These are phyloP conservation scores for Botrytis aclada DNA, from an alignment of 2,329 filamentous ascomycete species.

Conservation along the genomic window DNA sequence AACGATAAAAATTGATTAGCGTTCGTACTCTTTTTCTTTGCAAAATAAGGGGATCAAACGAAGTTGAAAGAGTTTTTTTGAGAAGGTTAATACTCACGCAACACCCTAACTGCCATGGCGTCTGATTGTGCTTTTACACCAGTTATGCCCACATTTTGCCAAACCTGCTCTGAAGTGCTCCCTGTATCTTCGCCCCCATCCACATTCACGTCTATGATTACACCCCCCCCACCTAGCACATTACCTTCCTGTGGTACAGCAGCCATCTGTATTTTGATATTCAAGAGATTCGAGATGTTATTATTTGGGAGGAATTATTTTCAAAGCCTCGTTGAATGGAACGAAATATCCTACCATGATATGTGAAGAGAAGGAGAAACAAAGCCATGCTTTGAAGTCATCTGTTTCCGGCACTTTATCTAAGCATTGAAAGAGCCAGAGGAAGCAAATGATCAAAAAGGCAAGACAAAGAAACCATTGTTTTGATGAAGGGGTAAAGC, in stretches of 20 bases:
- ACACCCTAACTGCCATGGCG: neutral
- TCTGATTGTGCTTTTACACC: neutral
- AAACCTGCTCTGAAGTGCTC: too few relatives aligned
- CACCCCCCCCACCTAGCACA: too few relatives aligned
- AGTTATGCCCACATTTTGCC: neutral
- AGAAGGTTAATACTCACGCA: neutral
- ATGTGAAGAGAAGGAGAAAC: neutral
- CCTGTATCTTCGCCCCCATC: neutral
- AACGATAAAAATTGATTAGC: neutral
- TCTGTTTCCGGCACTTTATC: slow-evolving; percentile 6
- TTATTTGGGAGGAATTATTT: neutral
- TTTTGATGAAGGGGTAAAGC: neutral
- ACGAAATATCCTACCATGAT: neutral
- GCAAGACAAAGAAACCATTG: neutral
- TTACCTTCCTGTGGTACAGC: neutral
- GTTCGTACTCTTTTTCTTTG: neutral
- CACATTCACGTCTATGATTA: neutral
- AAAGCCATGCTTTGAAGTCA: slow-evolving; percentile 1
- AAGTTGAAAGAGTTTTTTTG: neutral
- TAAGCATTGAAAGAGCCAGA: neutral
- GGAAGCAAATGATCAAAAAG: neutral
- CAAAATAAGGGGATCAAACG: neutral
- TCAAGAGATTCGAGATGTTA: neutral
- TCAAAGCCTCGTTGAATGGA: neutral
- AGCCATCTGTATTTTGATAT: neutral